Conservation (phyloP, 352 stramenopile species). For the Phytophthora macrochlamydospora region DNA sequence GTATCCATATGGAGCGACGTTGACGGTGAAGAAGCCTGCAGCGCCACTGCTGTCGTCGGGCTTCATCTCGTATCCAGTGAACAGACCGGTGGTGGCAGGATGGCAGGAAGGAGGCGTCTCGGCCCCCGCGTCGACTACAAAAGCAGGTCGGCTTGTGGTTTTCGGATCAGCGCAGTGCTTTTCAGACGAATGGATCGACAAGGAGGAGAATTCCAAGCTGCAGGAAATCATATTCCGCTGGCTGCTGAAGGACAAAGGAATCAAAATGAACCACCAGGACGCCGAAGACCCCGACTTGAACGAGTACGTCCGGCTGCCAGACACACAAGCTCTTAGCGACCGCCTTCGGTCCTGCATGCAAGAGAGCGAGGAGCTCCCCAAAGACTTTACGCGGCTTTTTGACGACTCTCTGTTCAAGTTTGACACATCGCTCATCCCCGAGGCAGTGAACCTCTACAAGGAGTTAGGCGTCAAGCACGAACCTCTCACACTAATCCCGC, state of each 20-base stretch:
- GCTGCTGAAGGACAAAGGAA: conserved; percentile 87
- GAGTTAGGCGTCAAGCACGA: conserved; percentile 95
- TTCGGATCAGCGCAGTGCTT: conserved; percentile 94
- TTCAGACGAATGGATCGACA: conserved; percentile 95
- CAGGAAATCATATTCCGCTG: conserved; percentile 94
- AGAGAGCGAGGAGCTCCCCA: conserved; percentile 93
- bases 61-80: conserved; percentile 96
- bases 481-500: conserved; percentile 93
- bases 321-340: conserved; percentile 94
- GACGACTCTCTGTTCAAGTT: conserved; percentile 95
- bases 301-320: conserved; percentile 91
- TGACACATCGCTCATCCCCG: conserved; percentile 93
- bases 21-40: conserved; percentile 93
- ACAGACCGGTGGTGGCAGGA: conserved; percentile 91
- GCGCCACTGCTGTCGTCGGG: conserved; percentile 89
- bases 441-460: conserved; percentile 93
- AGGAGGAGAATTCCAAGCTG: conserved; percentile 94
- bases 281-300: conserved; percentile 85
- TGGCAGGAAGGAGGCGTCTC: conserved; percentile 85
- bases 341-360: conserved; percentile 94
- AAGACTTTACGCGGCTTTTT: conserved; percentile 95
- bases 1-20: conserved; percentile 94
- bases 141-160: conserved; percentile 81
- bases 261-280: conserved; percentile 72
- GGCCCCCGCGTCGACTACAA: conserved; percentile 44